Evolutionary conservation across 371 early-diverging fungal species (phyloP).

Genomic region (Sporodiniella umbellata): DNA sequence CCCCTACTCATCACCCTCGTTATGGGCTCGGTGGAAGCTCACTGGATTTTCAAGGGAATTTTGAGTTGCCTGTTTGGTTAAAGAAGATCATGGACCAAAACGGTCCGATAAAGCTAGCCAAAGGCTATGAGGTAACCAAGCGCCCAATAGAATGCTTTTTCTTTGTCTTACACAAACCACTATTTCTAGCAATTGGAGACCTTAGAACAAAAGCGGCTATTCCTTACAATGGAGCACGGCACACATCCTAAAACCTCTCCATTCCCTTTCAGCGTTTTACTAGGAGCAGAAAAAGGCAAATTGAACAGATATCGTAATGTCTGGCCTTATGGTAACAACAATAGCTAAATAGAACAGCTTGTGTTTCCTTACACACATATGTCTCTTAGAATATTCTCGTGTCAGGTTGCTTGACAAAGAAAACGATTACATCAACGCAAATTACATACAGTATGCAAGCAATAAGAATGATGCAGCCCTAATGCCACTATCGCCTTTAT

Average conservation of each 20-base stretch:
- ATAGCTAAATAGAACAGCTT: not conserved
- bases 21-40: slow-evolving; percentile 18
- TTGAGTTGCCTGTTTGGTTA: slow-evolving; percentile 19
- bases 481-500: not conserved
- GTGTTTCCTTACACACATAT: too few species aligned
- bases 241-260: slow-evolving; percentile 12
- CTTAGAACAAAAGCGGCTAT: slow-evolving; percentile 50
- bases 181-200: slow-evolving; percentile 39
- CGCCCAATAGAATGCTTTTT: too few species aligned
- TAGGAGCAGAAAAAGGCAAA: slow-evolving; percentile 55
- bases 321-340: slow-evolving; percentile 59
- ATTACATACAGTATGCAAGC: slow-evolving; percentile 32
- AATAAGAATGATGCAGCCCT: slow-evolving; percentile 5
- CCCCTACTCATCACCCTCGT: slow-evolving; percentile 11
- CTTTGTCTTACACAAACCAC: too few species aligned
- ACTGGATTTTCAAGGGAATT: slow-evolving; percentile 14
- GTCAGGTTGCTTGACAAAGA: slow-evolving; percentile 31
- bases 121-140: slow-evolving; percentile 30
- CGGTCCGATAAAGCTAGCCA: slow-evolving; percentile 25
- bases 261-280: slow-evolving; percentile 45
- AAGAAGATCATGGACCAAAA: slow-evolving; percentile 6
- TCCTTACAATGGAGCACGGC: slow-evolving; percentile 46
- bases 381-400: slow-evolving; percentile 49
- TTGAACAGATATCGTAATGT: slow-evolving; percentile 73
- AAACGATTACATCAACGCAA: slow-evolving; percentile 86